Evolutionary conservation across 1,284 basidiomycete species (phyloP).

Genomic region (Porogramme epimiltina): DNA sequence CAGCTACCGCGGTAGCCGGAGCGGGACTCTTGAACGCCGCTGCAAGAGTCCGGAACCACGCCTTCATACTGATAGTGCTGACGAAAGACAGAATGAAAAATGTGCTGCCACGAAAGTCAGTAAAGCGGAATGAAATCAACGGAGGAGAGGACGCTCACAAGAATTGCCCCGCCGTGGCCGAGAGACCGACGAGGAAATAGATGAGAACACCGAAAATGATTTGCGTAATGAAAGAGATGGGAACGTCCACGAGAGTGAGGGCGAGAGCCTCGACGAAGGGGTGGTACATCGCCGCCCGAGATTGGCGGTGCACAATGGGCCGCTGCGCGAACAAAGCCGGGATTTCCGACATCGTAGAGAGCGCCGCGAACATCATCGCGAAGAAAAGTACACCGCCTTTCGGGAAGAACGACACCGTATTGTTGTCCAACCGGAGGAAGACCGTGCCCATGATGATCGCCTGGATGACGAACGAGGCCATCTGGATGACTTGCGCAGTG

Average conservation of each 20-base stretch:
- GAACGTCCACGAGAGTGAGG: constrained; percentile 70
- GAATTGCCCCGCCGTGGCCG: constrained; percentile 54
- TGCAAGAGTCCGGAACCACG: constrained; percentile 60
- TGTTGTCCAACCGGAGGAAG: constrained; percentile 66
- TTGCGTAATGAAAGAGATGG: constrained; percentile 57
- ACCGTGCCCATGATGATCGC: constrained; percentile 77
- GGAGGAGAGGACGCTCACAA: constrained; percentile 44
- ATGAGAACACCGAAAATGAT: constrained; percentile 55
- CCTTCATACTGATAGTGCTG: constrained; percentile 59
- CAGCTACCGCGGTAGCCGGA: constrained; percentile 63
- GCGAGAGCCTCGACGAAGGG: constrained; percentile 69
- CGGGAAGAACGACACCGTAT: constrained; percentile 74
- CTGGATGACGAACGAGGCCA: constrained; percentile 55
- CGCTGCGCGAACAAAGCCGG: constrained; percentile 72
- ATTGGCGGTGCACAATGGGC: constrained; percentile 69
- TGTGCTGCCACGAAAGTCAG: constrained; percentile 37
- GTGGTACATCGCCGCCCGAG: constrained; percentile 63
- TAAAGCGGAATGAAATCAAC: neutral
- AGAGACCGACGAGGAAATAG: constrained; percentile 68
- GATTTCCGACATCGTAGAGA: constrained; percentile 71
- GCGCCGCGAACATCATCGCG: constrained; percentile 55
- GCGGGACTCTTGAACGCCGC: constrained; percentile 54
- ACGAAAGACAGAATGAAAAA: constrained; percentile 54
- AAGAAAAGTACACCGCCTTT: constrained; percentile 80
- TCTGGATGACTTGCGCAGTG: constrained; percentile 38